These are phyloP conservation scores for Nannizziopsis barbatae DNA, from an alignment of 2,329 filamentous ascomycete genomes.

Conservation along the genomic window DNA sequence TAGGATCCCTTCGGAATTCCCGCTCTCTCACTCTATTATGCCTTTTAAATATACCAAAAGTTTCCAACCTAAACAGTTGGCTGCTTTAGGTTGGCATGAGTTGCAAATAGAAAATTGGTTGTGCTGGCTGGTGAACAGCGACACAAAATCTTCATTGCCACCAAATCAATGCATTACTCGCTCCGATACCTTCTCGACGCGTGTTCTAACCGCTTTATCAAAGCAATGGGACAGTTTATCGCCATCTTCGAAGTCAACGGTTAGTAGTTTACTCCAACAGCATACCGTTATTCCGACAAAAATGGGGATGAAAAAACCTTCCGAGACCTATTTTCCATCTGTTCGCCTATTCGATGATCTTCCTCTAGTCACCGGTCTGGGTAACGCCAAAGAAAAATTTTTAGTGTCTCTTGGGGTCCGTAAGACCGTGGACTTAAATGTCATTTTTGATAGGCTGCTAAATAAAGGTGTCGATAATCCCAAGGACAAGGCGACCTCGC, in stretches of 20 bases:
- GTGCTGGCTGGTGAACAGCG: constrained; percentile 61
- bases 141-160: constrained; percentile 47
- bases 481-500: constrained; percentile 35
- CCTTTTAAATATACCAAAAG: constrained; percentile 71
- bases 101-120: constrained; percentile 80
- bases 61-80: constrained; percentile 56
- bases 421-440: constrained; percentile 88
- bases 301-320: constrained; percentile 67
- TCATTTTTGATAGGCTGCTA: constrained; percentile 80
- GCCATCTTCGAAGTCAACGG: constrained; percentile 51
- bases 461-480: constrained; percentile 43
- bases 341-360: constrained; percentile 93
- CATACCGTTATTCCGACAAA: constrained; percentile 80
- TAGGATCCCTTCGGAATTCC: constrained; percentile 69
- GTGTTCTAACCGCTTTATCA: constrained; percentile 67
- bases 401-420: constrained; percentile 72
- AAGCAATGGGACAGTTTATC: constrained; percentile 83
- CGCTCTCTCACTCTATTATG: constrained; percentile 69
- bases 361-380: constrained; percentile 64
- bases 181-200: constrained; percentile 61
- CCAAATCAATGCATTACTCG: constrained; percentile 59
- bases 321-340: constrained; percentile 81
- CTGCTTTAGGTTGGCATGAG: constrained; percentile 74
- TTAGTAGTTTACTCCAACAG: constrained; percentile 53
- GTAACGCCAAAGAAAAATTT: constrained; percentile 82